Base-by-base conservation (phyloP, 805 yeast genomes). In the Teunomyces gatunensis region DNA sequence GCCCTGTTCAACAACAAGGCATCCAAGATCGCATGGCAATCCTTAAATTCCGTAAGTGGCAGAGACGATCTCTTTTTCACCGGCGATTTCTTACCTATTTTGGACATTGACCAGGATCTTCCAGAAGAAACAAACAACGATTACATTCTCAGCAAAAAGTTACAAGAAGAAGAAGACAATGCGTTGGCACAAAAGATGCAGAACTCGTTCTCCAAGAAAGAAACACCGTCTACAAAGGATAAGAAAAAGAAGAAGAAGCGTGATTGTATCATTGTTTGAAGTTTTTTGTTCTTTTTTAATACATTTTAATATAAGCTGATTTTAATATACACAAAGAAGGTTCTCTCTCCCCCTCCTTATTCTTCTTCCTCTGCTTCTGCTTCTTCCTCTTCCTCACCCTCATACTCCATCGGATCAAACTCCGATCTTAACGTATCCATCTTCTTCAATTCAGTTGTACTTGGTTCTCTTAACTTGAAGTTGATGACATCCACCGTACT, bases 381-480 rank as follows among this genome's bases (percentile, higher is more conserved):
- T 18, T 67, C 78, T 6, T 72, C 79, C 9, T 78, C 79, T 39
- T 83, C 87, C 33, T 79, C 84, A 18, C 76, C 85, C 54, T 80
- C 84, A 61, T 84, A 87, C 57, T 84, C 87, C 72, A 87, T 85
- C 34, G 94, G 92, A 68, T 88, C 96, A 58, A 72, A 88, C 50
- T 72, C 78, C 41, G 87, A 80, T 70, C 96, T 78, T 32, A 74
- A 63, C 46, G 74, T 77, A 63, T 89, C 95, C 71, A 92, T 79
- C 46, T 71, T 72, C 53, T 79, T 80, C 52, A 81, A 71, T 64
- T 89, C 96, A 41, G 74, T 76, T 4, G 85, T 81, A 9, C 85
- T 83, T 44, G 91, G 86, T 57, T 87, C 91, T 61, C 92, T 78
- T 46, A 89, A 67, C 42, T 75, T 72, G 52, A 85, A 71, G 45